Evolutionary conservation across 2,329 filamentous ascomycete species (phyloP).

Genomic region (Xylaria sp.): DNA sequence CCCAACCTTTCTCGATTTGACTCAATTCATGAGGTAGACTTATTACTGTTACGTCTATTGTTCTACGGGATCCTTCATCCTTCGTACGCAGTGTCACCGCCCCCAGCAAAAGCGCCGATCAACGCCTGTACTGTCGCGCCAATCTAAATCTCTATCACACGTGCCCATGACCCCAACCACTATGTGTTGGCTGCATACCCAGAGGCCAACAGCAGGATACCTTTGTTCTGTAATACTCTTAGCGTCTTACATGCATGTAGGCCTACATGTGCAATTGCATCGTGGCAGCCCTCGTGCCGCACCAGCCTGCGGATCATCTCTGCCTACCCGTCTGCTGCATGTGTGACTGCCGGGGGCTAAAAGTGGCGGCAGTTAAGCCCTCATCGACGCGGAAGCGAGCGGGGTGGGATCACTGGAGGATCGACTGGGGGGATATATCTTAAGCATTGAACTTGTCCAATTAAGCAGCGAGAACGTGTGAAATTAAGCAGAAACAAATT

Average conservation of each 20-base stretch:
- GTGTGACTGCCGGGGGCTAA: background rate
- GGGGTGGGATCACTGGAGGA: background rate
- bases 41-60: background rate
- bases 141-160: constrained; percentile 6
- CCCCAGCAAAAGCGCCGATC: background rate
- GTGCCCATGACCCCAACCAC: constrained; percentile 5
- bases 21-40: background rate
- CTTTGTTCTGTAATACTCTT: background rate
- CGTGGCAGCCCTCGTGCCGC: constrained; percentile 15
- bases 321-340: constrained; percentile 16
- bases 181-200: constrained; percentile 11
- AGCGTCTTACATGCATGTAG: constrained; percentile 27
- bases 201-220: background rate
- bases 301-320: constrained; percentile 23
- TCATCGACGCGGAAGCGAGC: constrained; percentile 11
- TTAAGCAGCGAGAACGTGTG: background rate
- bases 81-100: background rate
- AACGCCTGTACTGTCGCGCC: background rate
- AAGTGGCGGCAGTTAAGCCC: background rate
- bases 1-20: background rate
- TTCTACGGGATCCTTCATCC: too few species aligned
- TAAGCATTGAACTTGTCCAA: background rate
- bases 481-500: background rate
- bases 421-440: background rate
- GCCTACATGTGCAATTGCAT: constrained; percentile 21